Evolutionary conservation across 192 early-diverging fungal species (phyloP).

Genomic region (Coemansia sp.): DNA sequence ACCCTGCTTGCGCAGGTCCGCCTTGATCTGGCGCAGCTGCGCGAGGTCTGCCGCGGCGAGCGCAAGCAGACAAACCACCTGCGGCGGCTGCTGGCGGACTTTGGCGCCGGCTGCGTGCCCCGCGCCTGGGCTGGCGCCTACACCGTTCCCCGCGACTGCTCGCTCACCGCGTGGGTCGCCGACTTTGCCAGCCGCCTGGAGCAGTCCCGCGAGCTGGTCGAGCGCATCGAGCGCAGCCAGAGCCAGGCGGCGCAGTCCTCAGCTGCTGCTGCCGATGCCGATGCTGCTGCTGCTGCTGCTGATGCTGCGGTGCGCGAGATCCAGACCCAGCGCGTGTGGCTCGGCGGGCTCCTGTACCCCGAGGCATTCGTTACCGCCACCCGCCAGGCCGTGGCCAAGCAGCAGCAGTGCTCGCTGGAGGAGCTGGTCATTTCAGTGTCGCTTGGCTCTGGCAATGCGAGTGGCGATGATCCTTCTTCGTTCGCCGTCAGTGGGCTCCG

Average conservation of each 20-base stretch:
- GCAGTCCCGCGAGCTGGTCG: slow-evolving; percentile 60
- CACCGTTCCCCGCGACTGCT: slow-evolving; percentile 54
- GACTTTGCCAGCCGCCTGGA: slow-evolving; percentile 72
- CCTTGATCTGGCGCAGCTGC: slow-evolving; percentile 66
- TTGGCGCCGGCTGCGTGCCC: slow-evolving; percentile 74
- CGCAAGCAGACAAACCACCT: slow-evolving; percentile 86
- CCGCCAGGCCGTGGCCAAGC: slow-evolving; percentile 79
- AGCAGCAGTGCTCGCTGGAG: slow-evolving; percentile 75
- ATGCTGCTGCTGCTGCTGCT: too few relatives aligned
- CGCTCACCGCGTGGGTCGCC: slow-evolving; percentile 69
- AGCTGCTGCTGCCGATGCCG: too few relatives aligned
- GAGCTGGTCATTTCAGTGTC: slow-evolving; percentile 64
- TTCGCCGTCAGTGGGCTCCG: slow-evolving; percentile 44
- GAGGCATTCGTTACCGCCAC: slow-evolving; percentile 93
- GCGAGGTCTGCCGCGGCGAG: slow-evolving; percentile 71
- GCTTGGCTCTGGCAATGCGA: slow-evolving; percentile 2
- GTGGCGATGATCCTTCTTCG: slow-evolving; percentile 1
- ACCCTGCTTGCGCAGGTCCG: slow-evolving; percentile 63
- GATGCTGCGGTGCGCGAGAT: slow-evolving; percentile 21
- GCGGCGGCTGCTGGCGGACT: slow-evolving; percentile 66
- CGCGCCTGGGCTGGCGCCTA: slow-evolving; percentile 57
- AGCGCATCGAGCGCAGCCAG: slow-evolving; percentile 19
- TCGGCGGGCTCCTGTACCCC: slow-evolving; percentile 85
- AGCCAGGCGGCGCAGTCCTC: too few relatives aligned
- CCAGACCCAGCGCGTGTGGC: slow-evolving; percentile 62